These are phyloP conservation scores for Naganishia antarctica DNA, from an alignment of 768 basidiomycete species.

Conservation along the genomic window DNA sequence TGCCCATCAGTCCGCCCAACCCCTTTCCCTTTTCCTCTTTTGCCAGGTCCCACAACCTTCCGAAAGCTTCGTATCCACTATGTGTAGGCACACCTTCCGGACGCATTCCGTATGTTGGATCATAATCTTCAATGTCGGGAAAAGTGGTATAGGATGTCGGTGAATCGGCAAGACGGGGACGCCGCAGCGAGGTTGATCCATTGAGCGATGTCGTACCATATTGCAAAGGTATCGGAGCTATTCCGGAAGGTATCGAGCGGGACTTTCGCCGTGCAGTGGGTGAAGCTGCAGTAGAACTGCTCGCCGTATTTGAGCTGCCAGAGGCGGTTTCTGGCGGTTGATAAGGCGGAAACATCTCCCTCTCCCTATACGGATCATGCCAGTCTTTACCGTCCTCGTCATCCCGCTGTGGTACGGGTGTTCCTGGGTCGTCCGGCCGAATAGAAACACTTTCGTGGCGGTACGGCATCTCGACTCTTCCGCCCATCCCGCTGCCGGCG, in stretches of 20 bases:
- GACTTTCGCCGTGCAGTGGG: not conserved
- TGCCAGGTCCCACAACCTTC: constrained; percentile 58
- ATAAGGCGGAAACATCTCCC: constrained; percentile 45
- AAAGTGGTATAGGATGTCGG: constrained; percentile 52
- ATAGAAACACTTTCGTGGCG: constrained; percentile 53
- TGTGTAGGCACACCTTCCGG: constrained; percentile 84
- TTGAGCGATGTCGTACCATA: not conserved
- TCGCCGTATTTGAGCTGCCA: not conserved
- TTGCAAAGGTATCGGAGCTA: not conserved
- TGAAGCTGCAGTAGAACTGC: not conserved
- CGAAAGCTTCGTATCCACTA: constrained; percentile 72
- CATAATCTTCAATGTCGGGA: constrained; percentile 76
- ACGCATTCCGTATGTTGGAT: constrained; percentile 91
- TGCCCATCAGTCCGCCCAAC: constrained; percentile 51
- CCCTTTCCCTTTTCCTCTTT: constrained; percentile 45
- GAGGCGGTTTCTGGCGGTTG: constrained; percentile 26
- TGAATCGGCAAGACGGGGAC: constrained; percentile 34
- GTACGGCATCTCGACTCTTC: constrained; percentile 89
- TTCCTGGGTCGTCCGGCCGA: constrained; percentile 22
- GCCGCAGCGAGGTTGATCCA: constrained; percentile 21
- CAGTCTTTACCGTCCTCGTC: constrained; percentile 24
- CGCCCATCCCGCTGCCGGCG: constrained; percentile 43
- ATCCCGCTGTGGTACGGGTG: constrained; percentile 23
- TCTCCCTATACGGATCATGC: constrained; percentile 36
- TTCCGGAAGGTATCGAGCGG: constrained; percentile 8